These are phyloP conservation scores for Henckelia pumila DNA, from an alignment of 257 asterid genomes.

Conservation along the genomic window DNA sequence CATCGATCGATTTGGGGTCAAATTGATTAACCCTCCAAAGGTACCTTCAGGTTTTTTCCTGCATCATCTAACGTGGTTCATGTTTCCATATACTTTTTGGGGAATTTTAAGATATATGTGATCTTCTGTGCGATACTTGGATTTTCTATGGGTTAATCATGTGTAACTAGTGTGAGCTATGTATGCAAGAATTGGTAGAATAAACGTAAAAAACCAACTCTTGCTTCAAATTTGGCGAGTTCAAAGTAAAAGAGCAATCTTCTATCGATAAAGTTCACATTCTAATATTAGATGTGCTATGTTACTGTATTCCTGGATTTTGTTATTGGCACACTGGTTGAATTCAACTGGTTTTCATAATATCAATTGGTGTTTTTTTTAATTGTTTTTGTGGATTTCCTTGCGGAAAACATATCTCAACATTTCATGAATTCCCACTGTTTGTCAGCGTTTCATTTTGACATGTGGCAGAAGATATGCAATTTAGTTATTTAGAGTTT, in stretches of 20 bases:
- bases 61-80: not conserved
- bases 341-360: not conserved
- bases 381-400: not conserved
- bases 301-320: constrained; percentile 1
- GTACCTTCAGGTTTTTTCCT: constrained; percentile 27
- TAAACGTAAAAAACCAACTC: no score
- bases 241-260: not conserved
- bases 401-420: not conserved
- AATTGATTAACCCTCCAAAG: constrained; percentile 56
- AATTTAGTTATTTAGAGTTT: not conserved
- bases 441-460: not conserved
- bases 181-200: not conserved
- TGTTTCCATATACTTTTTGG: not conserved
- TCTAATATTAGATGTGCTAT: constrained; percentile 11
- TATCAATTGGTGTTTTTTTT: constrained; percentile 2
- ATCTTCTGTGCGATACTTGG: not conserved
- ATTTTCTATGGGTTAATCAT: constrained; percentile 12
- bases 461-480: constrained; percentile 13
- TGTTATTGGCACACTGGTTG: constrained; percentile 1
- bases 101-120: not conserved
- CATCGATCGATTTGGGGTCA: constrained; percentile 80
- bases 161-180: constrained; percentile 1
- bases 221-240: not conserved
- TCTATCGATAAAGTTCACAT: not conserved
- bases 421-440: not conserved